Percentiles rank a stretch among this genome's conserved stretches.
Conservation (phyloP, 495 filamentous ascomycete genomes). For the Glarea lozoyensis region DNA sequence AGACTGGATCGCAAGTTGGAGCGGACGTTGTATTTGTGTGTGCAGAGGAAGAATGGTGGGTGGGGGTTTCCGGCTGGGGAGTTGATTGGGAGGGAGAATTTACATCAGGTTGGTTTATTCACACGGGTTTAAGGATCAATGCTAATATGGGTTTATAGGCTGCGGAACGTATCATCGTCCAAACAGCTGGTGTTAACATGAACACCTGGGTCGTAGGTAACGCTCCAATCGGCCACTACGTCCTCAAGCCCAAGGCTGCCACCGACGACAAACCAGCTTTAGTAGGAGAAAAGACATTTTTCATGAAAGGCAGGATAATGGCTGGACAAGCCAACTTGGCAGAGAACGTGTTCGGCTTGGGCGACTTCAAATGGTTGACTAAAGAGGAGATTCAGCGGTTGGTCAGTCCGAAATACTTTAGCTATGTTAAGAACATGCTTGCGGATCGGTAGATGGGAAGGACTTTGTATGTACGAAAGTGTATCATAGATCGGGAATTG, state of each 20-base stretch:
- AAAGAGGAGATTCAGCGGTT: slow-evolving; percentile 73
- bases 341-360: slow-evolving; percentile 59
- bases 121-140: background rate
- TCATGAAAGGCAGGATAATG: slow-evolving; percentile 92
- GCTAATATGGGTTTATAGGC: slow-evolving; percentile 42
- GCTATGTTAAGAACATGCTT: slow-evolving; percentile 70
- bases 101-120: slow-evolving; percentile 61
- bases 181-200: slow-evolving; percentile 87
- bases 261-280: slow-evolving; percentile 18
- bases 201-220: slow-evolving; percentile 97
- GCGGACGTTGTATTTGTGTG: slow-evolving; percentile 77
- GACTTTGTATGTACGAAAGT: background rate
- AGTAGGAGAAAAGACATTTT: slow-evolving; percentile 77
- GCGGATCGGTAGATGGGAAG: slow-evolving; percentile 25
- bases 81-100: slow-evolving; percentile 58
- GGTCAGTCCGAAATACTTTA: slow-evolving; percentile 58
- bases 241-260: slow-evolving; percentile 33
- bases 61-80: slow-evolving; percentile 75
- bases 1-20: slow-evolving; percentile 71
- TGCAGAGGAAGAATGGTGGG: slow-evolving; percentile 52
- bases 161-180: slow-evolving; percentile 64
- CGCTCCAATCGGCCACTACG: slow-evolving; percentile 75
- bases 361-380: slow-evolving; percentile 86
- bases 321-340: slow-evolving; percentile 83
- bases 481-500: background rate